A percentile compares a stretch with the other conserved stretches of the same genome.
Conservation (phyloP, 73 alveolate species). For the Paramecium caudatum region DNA sequence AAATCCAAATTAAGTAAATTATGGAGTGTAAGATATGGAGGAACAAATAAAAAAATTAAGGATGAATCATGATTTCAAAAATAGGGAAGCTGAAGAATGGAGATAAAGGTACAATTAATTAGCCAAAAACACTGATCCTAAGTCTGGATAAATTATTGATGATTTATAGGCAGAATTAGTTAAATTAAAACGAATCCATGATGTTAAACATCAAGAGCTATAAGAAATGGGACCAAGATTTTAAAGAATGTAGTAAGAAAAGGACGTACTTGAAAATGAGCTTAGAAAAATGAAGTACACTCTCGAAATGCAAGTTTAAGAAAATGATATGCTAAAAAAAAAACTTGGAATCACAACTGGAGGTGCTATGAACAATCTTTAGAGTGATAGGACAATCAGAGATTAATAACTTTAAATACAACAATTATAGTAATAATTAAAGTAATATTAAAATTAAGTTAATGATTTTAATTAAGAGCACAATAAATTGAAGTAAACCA, state of each 20-base stretch:
- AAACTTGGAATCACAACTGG: not conserved
- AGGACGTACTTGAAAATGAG: constrained; percentile 43
- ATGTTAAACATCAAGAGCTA: constrained; percentile 42
- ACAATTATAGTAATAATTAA: not conserved
- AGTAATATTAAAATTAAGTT: not conserved
- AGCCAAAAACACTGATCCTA: not conserved
- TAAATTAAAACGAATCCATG: constrained; percentile 30
- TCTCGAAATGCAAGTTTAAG: not conserved
- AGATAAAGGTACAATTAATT: constrained; percentile 15
- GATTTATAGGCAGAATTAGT: constrained; percentile 15
- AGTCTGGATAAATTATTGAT: constrained; percentile 38
- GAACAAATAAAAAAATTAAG: not conserved
- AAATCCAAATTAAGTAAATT: constrained; percentile 7
- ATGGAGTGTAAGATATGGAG: constrained; percentile 33
- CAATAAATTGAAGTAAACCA: constrained; percentile 47
- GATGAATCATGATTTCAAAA: constrained; percentile 16
- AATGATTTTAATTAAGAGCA: constrained; percentile 19
- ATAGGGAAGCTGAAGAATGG: constrained; percentile 60
- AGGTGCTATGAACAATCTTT: not conserved
- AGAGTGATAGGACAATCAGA: not conserved
- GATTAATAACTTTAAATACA: constrained; percentile 40
- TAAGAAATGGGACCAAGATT: constrained; percentile 38
- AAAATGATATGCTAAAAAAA: constrained; percentile 23
- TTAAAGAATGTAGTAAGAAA: constrained; percentile 52
- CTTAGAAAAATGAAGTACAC: constrained; percentile 32